phyloP scores from a whole-genome alignment of 352 stramenopile species.

The Phytophthora sojae region DNA sequence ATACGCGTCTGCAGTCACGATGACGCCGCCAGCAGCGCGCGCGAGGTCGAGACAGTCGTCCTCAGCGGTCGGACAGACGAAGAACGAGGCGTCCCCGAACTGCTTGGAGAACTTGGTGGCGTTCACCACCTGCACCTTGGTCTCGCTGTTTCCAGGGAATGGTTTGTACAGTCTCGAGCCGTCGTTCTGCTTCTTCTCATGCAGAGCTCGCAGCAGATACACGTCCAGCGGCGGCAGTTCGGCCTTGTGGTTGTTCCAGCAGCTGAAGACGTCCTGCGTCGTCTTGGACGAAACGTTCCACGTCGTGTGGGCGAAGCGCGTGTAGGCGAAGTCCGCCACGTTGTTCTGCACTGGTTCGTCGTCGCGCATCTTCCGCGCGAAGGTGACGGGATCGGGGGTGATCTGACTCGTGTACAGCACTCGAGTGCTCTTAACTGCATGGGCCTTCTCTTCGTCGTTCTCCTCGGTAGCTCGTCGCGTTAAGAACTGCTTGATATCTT shows the following conservation, averaged over 20 bases:
- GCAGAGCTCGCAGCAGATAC: conserved; percentile 32
- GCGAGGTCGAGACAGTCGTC: conserved; percentile 75
- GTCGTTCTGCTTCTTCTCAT: conserved; percentile 27
- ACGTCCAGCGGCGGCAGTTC: conserved; percentile 52
- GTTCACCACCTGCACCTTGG: conserved; percentile 36
- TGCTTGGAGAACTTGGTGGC: conserved; percentile 46
- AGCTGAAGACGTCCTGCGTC: conserved; percentile 57
- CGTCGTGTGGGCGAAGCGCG: conserved; percentile 54
- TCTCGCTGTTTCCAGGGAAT: conserved; percentile 19
- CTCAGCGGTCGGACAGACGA: conserved; percentile 65
- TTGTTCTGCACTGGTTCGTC: conserved; percentile 12
- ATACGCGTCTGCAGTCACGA: conserved; percentile 57
- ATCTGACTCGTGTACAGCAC: conserved; percentile 63
- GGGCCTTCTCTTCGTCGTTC: background rate
- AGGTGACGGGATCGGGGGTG: conserved; percentile 39
- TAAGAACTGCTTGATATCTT: conserved; percentile 39
- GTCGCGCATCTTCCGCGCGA: conserved; percentile 16
- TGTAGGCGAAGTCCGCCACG: conserved; percentile 42
- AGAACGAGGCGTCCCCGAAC: conserved; percentile 51
- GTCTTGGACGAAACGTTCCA: conserved; percentile 50
- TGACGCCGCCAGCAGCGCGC: conserved; percentile 48
- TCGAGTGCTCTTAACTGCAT: conserved; percentile 18
- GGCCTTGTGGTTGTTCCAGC: conserved; percentile 44
- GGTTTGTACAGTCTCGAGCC: conserved; percentile 35
- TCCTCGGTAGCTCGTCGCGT: conserved; percentile 3